Base-by-base conservation (phyloP, 768 basidiomycete genomes). In the Trametes meyenii region DNA sequence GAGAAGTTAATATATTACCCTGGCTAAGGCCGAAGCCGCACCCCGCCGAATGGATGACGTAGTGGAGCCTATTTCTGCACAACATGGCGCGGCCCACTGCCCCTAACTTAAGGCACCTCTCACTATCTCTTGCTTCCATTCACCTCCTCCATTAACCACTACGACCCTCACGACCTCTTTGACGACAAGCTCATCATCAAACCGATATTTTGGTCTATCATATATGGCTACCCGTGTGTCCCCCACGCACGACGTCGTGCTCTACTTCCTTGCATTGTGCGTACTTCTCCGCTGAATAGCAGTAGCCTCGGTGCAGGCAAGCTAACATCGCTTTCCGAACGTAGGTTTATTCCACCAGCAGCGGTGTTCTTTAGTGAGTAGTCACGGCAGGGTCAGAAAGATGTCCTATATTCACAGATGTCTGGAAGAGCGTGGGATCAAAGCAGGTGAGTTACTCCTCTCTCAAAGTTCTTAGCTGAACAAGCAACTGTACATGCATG, bases 191-290 rank as follows among this genome's bases (percentile, higher is more conserved):
- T 4, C 6, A 19, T 19, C 19, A 46, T 14, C 21, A 46, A 21
- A 7, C 7, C 17, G 19, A 14, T 23, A 46, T 24, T 23, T n/a
- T n/a, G n/a, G n/a, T n/a, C 6, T 24, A 46, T 35, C n/a, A 76
- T 1, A 87, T 77, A 60, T 64, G 62, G 53, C 62, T 6, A 40
- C 60, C 5, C n/a, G 13, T 10, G 62, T 61, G 3, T 72, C 72
- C 5, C 64, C 71, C 36, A 66, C 64, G 0, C 46, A 50, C 61
- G 70, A 74, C 44, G 68, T 73, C 16, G 14, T 66, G 6, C 66
- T 74, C 26, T 75, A 74, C 42, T 71, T 74, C 59, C 46, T 75
- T 35, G 74, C 74, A 0, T 36, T 75, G 74, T 74, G 49, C 65
- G 74, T 29, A 40, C 10, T 19, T 14, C 24, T 16, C 3, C 16